Conservation (phyloP, 2,329 filamentous ascomycete genomes). For the Colletotrichum magnum region DNA sequence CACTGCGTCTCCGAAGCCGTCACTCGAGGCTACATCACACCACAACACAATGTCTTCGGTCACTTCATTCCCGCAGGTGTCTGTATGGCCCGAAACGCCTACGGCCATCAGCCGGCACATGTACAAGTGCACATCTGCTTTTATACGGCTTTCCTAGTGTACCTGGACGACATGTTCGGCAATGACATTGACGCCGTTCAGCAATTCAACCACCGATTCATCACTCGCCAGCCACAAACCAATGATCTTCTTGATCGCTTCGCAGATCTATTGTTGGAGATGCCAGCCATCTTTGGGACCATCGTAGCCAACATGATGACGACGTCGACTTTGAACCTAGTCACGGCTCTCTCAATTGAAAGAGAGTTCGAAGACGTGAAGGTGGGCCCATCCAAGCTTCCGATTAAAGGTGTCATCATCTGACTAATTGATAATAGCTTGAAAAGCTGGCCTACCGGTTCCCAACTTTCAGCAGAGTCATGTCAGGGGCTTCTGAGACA, state of each 20-base stretch:
- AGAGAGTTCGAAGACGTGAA: background rate
- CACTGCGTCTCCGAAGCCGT: background rate
- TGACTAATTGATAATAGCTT: background rate
- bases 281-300: background rate
- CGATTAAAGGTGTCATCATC: background rate
- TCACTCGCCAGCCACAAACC: background rate
- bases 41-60: background rate
- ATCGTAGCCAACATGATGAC: constrained; percentile 2
- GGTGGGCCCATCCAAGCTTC: background rate
- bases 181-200: background rate
- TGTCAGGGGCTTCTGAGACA: constrained; percentile 1
- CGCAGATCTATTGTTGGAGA: background rate
- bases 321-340: background rate
- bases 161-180: constrained; percentile 4
- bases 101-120: background rate
- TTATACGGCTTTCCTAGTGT: background rate
- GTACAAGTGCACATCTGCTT: constrained; percentile 1
- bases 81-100: background rate
- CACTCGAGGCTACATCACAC: background rate
- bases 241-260: background rate
- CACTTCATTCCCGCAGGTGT: constrained; percentile 1
- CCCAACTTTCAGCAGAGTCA: background rate
- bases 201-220: constrained; percentile 3
- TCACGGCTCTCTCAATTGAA: background rate
- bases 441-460: background rate